phyloP scores from a whole-genome alignment of 306 rosid species.

The Biancaea sappan region DNA sequence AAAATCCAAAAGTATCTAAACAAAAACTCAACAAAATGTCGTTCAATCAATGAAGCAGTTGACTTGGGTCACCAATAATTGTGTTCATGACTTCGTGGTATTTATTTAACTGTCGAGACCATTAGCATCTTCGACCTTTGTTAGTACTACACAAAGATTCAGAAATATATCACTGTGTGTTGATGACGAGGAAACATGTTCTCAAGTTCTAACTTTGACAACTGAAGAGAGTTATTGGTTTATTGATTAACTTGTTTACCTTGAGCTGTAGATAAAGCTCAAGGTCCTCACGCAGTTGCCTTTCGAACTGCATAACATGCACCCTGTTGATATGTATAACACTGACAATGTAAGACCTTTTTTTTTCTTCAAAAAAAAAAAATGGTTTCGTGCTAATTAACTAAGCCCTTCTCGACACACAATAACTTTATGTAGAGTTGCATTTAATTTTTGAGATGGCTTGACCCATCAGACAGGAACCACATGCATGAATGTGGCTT shows the following conservation, averaged over 20 bases:
- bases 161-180: no score
- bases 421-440: neutral
- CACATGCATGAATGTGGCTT: neutral
- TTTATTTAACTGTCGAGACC: no score
- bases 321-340: no score
- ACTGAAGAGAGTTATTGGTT: no score
- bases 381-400: neutral
- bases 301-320: no score
- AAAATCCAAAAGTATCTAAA: neutral
- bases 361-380: neutral
- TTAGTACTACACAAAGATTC: neutral
- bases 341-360: neutral
- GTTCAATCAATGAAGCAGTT: neutral
- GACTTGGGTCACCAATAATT: conserved; percentile 18
- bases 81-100: neutral
- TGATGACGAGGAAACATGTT: no score
- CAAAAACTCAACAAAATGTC: conserved; percentile 7
- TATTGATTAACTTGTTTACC: no score
- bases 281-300: no score
- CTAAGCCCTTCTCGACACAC: neutral
- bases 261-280: no score
- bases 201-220: no score
- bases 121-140: no score
- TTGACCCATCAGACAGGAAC: neutral
- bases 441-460: neutral